These are phyloP conservation scores for Linum tenue DNA, from an alignment of 345 rosid species.

Conservation along the genomic window DNA sequence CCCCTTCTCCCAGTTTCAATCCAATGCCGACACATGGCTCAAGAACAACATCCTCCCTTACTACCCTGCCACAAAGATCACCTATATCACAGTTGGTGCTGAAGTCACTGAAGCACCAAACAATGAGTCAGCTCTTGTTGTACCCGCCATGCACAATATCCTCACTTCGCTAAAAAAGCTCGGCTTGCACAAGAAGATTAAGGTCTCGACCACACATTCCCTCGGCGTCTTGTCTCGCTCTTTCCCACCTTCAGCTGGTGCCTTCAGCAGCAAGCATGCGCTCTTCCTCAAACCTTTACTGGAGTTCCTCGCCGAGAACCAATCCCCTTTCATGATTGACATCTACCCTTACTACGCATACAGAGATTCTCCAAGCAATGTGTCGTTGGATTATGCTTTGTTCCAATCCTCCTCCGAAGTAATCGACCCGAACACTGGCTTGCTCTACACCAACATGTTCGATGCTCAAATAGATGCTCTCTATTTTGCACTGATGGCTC, in stretches of 20 bases:
- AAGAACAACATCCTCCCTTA: conserved; percentile 74
- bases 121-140: conserved; percentile 53
- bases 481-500: conserved; percentile 56
- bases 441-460: conserved; percentile 89
- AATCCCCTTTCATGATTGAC: conserved; percentile 84
- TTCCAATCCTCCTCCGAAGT: conserved; percentile 74
- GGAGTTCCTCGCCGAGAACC: conserved; percentile 82
- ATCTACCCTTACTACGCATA: conserved; percentile 81
- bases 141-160: conserved; percentile 85
- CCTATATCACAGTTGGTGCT: conserved; percentile 78
- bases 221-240: conserved; percentile 76
- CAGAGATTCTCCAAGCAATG: conserved; percentile 64
- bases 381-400: conserved; percentile 72
- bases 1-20: conserved; percentile 69
- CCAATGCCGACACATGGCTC: conserved; percentile 82
- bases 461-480: conserved; percentile 96
- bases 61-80: conserved; percentile 79
- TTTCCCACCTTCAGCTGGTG: conserved; percentile 93
- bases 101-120: conserved; percentile 59
- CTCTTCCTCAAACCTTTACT: conserved; percentile 70
- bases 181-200: conserved; percentile 67
- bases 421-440: conserved; percentile 76
- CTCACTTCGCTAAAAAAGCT: conserved; percentile 49
- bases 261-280: conserved; percentile 68
- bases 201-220: conserved; percentile 79